Evolutionary conservation across 2,329 filamentous ascomycete genomes (phyloP).

Genomic region (Nothopassalora personata): DNA sequence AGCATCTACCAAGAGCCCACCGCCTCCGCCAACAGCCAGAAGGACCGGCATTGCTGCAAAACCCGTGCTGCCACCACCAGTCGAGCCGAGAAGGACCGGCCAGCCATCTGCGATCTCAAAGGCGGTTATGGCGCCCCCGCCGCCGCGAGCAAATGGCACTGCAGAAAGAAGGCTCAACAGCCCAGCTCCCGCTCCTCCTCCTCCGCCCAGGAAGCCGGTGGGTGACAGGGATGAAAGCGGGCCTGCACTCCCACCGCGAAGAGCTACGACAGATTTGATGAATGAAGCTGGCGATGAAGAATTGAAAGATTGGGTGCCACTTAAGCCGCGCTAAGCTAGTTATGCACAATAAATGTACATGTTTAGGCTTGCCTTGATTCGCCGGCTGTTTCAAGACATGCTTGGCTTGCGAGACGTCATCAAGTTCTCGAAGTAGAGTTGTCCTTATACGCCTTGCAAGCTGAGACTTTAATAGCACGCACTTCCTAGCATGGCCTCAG

Average conservation of each 20-base stretch:
- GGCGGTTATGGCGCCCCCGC: slow-evolving; percentile 15
- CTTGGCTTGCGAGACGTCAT: background rate
- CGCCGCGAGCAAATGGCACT: slow-evolving; percentile 6
- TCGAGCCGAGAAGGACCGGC: slow-evolving; percentile 16
- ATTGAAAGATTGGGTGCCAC: slow-evolving; percentile 28
- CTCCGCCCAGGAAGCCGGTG: slow-evolving; percentile 19
- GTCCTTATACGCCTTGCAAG: no score
- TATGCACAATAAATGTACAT: background rate
- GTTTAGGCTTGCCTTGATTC: background rate
- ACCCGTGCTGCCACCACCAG: slow-evolving; percentile 14
- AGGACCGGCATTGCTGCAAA: slow-evolving; percentile 9
- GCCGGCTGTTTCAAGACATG: background rate
- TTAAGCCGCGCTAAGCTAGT: slow-evolving; percentile 22
- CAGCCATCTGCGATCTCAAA: slow-evolving; percentile 4
- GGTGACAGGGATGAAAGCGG: slow-evolving; percentile 7
- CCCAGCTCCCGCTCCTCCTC: slow-evolving; percentile 16
- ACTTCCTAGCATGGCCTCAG: no score
- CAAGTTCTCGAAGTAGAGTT: background rate
- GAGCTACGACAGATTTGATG: slow-evolving; percentile 25
- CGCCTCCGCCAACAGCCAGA: slow-evolving; percentile 22
- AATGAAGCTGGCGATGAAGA: slow-evolving; percentile 26
- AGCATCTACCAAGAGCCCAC: slow-evolving; percentile 14
- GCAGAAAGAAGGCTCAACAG: slow-evolving; percentile 1
- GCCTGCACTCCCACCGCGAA: slow-evolving; percentile 24
- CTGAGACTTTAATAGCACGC: no score